A percentile compares a stretch with the other conserved stretches of the same genome.
These are phyloP conservation scores for Ophiocordyceps australis DNA, from an alignment of 2,329 filamentous ascomycete genomes.

Conservation along the genomic window DNA sequence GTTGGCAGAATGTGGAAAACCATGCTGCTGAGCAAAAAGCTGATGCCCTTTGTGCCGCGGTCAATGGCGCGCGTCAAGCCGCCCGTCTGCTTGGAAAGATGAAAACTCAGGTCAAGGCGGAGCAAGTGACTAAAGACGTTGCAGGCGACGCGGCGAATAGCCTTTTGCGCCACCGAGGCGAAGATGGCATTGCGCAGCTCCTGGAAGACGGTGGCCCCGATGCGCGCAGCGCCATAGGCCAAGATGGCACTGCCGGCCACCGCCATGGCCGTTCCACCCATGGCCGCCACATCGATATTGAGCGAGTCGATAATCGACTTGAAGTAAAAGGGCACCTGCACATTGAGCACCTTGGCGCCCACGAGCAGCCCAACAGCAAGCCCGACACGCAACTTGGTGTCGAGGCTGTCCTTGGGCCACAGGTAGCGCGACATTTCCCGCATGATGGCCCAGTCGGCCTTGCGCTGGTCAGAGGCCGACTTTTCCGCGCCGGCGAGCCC, in stretches of 20 bases:
- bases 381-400: conserved; percentile 66
- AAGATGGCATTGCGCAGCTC: conserved; percentile 93
- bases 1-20: conserved; percentile 95
- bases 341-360: conserved; percentile 87
- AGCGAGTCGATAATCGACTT: conserved; percentile 95
- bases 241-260: conserved; percentile 87
- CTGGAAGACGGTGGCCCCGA: conserved; percentile 79
- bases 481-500: too few relatives aligned
- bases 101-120: conserved; percentile 80
- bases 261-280: conserved; percentile 77
- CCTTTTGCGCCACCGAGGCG: conserved; percentile 90
- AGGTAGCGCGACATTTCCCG: conserved; percentile 93
- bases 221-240: conserved; percentile 76
- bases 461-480: conserved; percentile 49
- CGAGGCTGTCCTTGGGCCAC: conserved; percentile 69
- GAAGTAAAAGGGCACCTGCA: conserved; percentile 98
- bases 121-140: conserved; percentile 88
- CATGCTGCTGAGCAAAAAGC: conserved; percentile 93
- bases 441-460: conserved; percentile 96
- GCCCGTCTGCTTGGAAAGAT: conserved; percentile 85
- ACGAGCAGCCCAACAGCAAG: conserved; percentile 71
- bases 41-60: conserved; percentile 94
- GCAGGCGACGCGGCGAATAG: conserved; percentile 75
- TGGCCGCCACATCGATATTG: conserved; percentile 80
- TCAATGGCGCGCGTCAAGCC: conserved; percentile 89